A percentile compares a stretch with the other conserved stretches of the same genome.
Conservation (phyloP, 257 asterid genomes). For the Solanum corneliomulleri region DNA sequence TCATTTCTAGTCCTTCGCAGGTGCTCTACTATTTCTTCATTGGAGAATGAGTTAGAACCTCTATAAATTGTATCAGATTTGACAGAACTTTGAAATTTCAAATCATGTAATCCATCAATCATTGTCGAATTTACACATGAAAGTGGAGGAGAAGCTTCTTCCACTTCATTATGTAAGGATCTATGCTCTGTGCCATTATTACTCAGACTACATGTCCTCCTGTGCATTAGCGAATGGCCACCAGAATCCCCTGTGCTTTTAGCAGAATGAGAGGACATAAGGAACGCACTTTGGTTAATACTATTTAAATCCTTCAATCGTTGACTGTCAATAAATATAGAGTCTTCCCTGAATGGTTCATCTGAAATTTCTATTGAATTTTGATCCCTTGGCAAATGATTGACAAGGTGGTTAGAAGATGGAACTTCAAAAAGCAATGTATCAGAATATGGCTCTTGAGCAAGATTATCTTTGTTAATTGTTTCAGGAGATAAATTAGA, state of each 20-base stretch:
- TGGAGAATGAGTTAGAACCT: slow-evolving; percentile 76
- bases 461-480: slow-evolving; percentile 14
- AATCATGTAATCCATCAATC: slow-evolving; percentile 56
- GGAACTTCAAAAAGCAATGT: slow-evolving; percentile 13
- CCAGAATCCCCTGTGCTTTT: slow-evolving; percentile 33
- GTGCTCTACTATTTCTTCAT: slow-evolving; percentile 94
- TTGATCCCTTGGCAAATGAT: slow-evolving; percentile 14
- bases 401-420: slow-evolving; percentile 20
- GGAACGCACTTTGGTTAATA: slow-evolving; percentile 21
- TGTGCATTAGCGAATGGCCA: slow-evolving; percentile 23
- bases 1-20: slow-evolving; percentile 67
- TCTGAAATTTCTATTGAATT: slow-evolving; percentile 19
- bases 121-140: slow-evolving; percentile 49
- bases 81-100: slow-evolving; percentile 66
- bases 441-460: slow-evolving; percentile 14
- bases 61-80: slow-evolving; percentile 75
- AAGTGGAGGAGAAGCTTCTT: slow-evolving; percentile 42
- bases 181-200: slow-evolving; percentile 27
- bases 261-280: slow-evolving; percentile 34
- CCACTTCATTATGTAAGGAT: slow-evolving; percentile 42
- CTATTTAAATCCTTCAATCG: slow-evolving; percentile 26
- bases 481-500: slow-evolving; percentile 19
- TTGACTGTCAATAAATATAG: slow-evolving; percentile 19
- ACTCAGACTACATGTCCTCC: slow-evolving; percentile 32
- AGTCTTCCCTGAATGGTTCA: slow-evolving; percentile 33